Conservation (phyloP, 345 rosid species). For the Eucalyptus victrix region DNA sequence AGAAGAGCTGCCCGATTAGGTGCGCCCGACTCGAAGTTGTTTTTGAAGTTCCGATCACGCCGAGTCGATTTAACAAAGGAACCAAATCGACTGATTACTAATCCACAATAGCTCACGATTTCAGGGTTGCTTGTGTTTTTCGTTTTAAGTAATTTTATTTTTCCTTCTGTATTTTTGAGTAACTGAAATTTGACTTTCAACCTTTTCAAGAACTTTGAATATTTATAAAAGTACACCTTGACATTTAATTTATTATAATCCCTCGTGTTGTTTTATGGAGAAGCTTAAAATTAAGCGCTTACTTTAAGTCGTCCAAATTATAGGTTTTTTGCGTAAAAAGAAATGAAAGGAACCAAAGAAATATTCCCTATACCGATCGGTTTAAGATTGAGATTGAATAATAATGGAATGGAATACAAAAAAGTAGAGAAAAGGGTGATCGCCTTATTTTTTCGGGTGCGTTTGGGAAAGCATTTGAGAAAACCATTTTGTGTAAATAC, state of each 20-base stretch:
- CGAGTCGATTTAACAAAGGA: too few relatives aligned
- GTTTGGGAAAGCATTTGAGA: not conserved
- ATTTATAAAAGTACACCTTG: not conserved
- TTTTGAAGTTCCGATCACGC: not conserved
- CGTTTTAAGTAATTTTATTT: too few relatives aligned
- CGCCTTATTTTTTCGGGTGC: not conserved
- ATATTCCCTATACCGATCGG: not conserved
- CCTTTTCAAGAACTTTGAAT: not conserved
- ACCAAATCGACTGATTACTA: too few relatives aligned
- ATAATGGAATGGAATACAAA: not conserved
- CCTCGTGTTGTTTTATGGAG: not conserved
- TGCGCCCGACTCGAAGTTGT: not conserved
- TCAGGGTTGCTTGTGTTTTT: too few relatives aligned
- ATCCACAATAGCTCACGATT: too few relatives aligned
- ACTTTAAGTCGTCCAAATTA: not conserved
- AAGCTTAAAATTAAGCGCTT: not conserved
- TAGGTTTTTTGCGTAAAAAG: not conserved
- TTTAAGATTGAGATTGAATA: not conserved
- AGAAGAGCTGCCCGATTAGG: not conserved
- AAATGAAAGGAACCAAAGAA: not conserved
- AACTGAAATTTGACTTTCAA: too few relatives aligned
- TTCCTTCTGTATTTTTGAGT: too few relatives aligned
- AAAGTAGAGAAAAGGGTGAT: not conserved
- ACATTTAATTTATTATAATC: too few relatives aligned
- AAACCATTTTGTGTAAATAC: not conserved